Percentiles rank a stretch among this genome's conserved stretches.
These are phyloP conservation scores for Mollisiaceae sp. DNA, from an alignment of 2,329 filamentous ascomycete species.

Conservation along the genomic window DNA sequence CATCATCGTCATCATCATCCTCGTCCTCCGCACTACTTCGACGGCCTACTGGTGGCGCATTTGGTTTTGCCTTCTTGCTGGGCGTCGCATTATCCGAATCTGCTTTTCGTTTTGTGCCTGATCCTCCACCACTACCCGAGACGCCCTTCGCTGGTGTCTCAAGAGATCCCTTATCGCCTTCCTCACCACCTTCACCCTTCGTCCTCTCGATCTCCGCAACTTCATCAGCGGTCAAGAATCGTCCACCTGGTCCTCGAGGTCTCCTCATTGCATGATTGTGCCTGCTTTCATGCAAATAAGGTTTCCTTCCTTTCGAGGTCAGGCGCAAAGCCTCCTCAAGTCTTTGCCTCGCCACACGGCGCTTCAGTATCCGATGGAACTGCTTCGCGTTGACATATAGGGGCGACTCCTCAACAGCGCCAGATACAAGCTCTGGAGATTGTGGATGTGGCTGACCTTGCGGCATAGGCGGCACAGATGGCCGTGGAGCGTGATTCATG, in stretches of 20 bases:
- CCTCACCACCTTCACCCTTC: slow-evolving; percentile 46
- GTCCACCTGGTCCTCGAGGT: slow-evolving; percentile 89
- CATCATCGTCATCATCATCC: slow-evolving; percentile 43
- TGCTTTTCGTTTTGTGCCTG: slow-evolving; percentile 66
- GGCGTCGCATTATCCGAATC: slow-evolving; percentile 53
- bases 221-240: slow-evolving; percentile 96
- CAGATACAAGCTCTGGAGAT: slow-evolving; percentile 79
- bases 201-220: slow-evolving; percentile 85
- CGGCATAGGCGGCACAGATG: slow-evolving; percentile 63
- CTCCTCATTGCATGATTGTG: slow-evolving; percentile 98
- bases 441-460: slow-evolving; percentile 69
- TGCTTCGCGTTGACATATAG: slow-evolving; percentile 99
- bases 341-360: slow-evolving; percentile 89
- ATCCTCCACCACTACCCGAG: slow-evolving; percentile 39
- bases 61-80: slow-evolving; percentile 58
- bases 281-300: slow-evolving; percentile 94
- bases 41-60: slow-evolving; percentile 33
- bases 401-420: slow-evolving; percentile 83
- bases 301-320: slow-evolving; percentile 94
- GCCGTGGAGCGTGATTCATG: slow-evolving; percentile 68
- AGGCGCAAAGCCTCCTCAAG: slow-evolving; percentile 90
- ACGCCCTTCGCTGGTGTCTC: slow-evolving; percentile 39
- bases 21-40: slow-evolving; percentile 42
- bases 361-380: slow-evolving; percentile 95
- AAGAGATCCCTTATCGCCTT: slow-evolving; percentile 46